Conservation (phyloP, 805 yeast species). For the Kregervanrija delftensis region DNA sequence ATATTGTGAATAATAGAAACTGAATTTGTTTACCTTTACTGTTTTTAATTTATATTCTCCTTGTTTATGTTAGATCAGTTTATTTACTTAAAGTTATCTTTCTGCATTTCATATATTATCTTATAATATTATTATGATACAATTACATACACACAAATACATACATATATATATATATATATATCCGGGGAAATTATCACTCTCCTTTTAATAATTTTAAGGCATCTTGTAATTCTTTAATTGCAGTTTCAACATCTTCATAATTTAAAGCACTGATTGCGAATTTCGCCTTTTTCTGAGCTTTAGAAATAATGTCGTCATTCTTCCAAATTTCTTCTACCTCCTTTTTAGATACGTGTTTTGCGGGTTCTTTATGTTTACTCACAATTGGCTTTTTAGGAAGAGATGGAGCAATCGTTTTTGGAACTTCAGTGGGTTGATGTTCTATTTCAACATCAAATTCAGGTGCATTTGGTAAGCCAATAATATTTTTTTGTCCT, state of each 20-base stretch:
- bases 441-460: neutral
- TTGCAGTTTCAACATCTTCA: constrained; percentile 67
- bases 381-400: neutral
- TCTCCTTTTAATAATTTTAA: constrained; percentile 34
- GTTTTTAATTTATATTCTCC: neutral
- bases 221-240: constrained; percentile 50
- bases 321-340: constrained; percentile 45
- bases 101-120: too few relatives aligned
- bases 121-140: too few relatives aligned
- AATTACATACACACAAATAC: too few relatives aligned
- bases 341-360: constrained; percentile 27
- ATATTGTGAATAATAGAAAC: neutral
- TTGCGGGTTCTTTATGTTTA: neutral
- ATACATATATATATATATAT: neutral
- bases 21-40: neutral
- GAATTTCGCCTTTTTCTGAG: constrained; percentile 66
- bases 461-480: constrained; percentile 22
- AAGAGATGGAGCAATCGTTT: neutral
- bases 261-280: constrained; percentile 76
- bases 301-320: constrained; percentile 48
- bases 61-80: too few relatives aligned
- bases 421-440: neutral
- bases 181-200: neutral
- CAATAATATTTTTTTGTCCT: constrained; percentile 24
- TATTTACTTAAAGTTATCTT: too few relatives aligned